A percentile compares a stretch with the other conserved stretches of the same genome.
phyloP scores from a whole-genome alignment of 805 yeast species.

The Pichia pseudocactophila region DNA sequence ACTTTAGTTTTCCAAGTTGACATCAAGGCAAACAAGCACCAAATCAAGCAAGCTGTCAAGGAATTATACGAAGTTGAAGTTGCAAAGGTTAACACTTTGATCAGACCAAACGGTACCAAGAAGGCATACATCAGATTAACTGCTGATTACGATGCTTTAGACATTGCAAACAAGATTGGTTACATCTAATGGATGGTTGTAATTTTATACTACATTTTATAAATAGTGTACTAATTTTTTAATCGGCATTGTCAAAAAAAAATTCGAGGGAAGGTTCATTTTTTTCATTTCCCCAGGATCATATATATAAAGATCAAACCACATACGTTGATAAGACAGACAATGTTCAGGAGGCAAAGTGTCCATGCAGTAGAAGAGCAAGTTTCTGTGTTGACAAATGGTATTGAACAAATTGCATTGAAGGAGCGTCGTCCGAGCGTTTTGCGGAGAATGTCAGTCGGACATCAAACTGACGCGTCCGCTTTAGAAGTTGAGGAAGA shows the following conservation, averaged over 20 bases:
- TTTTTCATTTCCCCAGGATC: too few relatives aligned
- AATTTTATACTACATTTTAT: not conserved
- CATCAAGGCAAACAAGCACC: conserved; percentile 95
- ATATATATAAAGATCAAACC: too few relatives aligned
- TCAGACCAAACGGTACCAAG: conserved; percentile 99
- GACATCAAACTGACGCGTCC: conserved; percentile 6
- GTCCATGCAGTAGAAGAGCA: not conserved
- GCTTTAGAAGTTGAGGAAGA: conserved; percentile 5
- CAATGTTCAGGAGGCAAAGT: not conserved
- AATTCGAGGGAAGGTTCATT: too few relatives aligned
- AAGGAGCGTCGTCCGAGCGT: conserved; percentile 22
- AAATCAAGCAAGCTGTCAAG: conserved; percentile 97
- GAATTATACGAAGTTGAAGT: conserved; percentile 96
- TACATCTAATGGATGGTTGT: conserved; percentile 57
- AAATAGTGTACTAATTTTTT: too few relatives aligned
- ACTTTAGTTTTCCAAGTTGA: conserved; percentile 98
- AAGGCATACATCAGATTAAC: conserved; percentile 99
- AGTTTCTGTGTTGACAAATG: conserved; percentile 1
- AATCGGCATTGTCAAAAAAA: too few relatives aligned
- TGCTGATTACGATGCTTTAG: conserved; percentile 98
- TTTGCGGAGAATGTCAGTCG: conserved; percentile 23
- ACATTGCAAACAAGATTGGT: conserved; percentile 99
- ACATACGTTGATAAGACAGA: too few relatives aligned
- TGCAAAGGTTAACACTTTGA: conserved; percentile 87
- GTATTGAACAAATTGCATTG: not conserved